Base-by-base conservation (phyloP, 2,329 filamentous ascomycete genomes). In the Colletotrichum endophyticum region DNA sequence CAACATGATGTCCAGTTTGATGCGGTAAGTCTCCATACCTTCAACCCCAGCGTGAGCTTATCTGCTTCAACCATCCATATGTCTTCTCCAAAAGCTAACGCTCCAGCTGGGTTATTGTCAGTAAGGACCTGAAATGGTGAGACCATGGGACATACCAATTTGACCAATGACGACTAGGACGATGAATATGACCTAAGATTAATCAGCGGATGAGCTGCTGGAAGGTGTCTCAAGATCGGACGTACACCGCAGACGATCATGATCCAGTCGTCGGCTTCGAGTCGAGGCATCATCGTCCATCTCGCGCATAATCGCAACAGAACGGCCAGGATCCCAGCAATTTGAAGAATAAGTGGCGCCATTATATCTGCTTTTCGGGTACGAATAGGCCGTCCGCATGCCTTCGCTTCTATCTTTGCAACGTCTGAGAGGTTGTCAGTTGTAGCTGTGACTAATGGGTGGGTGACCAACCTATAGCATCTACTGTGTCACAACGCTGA, bases 211-310 rank as follows among this genome's bases (percentile, higher is more conserved):
- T 2, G 9, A 27, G 27, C 16, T 32, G 15, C 27, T 34, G 6
- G 0, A 25, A 44, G 0, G 3, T 22, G 1, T 27, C 3, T 27
- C 13, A 1, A 25, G 13, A 11, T 16, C 0, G 6, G 27, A 73
- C 83, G 59, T 79, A 86, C 84, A 72, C 81, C 79, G 22, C 84
- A 81, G 9, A 80, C 77, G 3, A 84, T 77, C 80, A 87, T 84
- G 25, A 87, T 78, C 77, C 84, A 86, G 78, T 88, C 87, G 64
- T 88, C 86, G 6, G 82, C 19, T 30, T 83, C 84, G 28, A 84
- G 82, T 7, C 80, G 75, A 11, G 80, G 78, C 8, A 80, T 76
- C 8, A 81, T 82, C 49, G 75, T 80, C 83, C 84, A 84, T 19
- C 86, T 80, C 22, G 81, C 82, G 63, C 82, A 86, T 6, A 88